Base-by-base conservation (phyloP, 805 yeast genomes). In the Spathaspora arborariae region DNA sequence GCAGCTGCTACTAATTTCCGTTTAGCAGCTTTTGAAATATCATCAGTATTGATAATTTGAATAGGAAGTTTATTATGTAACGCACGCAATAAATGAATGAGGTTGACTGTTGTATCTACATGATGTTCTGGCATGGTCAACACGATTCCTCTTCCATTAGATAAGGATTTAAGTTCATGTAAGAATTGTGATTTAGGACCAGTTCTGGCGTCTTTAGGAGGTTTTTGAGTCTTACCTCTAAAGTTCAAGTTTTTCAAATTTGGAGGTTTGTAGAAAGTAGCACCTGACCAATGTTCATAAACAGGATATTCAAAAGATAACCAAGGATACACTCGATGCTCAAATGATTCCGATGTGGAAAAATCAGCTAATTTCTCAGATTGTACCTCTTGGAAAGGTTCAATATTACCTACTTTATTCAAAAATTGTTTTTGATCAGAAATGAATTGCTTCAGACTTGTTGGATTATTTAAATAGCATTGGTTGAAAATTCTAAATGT, bases 401-500 rank as follows among this genome's bases (percentile, higher is more conserved):
- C 39, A 16, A 22, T 5, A 37, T 37, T 10, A 18, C 39, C 39
- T 4, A 30, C 35, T 8, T 16, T 15, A 13, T 18, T 37, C 11
- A 37, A 15, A 37, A 37, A 20, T 18, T 37, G 21, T 18, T 37
- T 19, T 20, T 37, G 39, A 7, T 20, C 24, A 18, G 20, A 10
- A 10, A 16, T 18, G 22, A 20, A 37, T 16, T 20, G 24, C 6
- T 20, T 34, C n/a, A 33, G 21, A n/a, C 9, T 20, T 8, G 44
- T 54, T 52, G n/a, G n/a, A 42, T 56, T 56, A 20, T 59, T 56
- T 36, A 74, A 47, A 51, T 59, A 78, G 50, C 82, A 78, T 39
- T 71, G 65, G 42, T 74, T 70, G 55, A 68, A 78, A 19, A 75
- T 68, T 48, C 75, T 64, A 43, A 77, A 52, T 51, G 74, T 78